Percentiles rank a stretch among this genome's conserved stretches.
Conservation (phyloP, 345 rosid species). For the Brassica incana region DNA sequence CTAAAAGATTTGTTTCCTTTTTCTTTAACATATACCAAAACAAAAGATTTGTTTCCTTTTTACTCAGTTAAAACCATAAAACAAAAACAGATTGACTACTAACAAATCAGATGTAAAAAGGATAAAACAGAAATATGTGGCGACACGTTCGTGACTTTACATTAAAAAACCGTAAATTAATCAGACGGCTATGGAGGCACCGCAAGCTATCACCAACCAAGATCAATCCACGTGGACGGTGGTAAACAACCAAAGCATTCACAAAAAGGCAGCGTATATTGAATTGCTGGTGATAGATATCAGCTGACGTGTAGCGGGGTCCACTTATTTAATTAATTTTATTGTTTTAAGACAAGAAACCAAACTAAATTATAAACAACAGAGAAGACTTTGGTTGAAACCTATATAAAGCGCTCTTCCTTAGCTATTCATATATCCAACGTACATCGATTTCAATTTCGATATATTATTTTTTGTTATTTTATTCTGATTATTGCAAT, state of each 20-base stretch:
- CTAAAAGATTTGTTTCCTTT: background rate
- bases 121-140: constrained; percentile 27
- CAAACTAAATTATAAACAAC: background rate
- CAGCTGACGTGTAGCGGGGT: constrained; percentile 28
- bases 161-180: background rate
- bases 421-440: background rate
- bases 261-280: constrained; percentile 28
- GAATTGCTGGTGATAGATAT: constrained; percentile 20
- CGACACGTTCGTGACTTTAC: constrained; percentile 28
- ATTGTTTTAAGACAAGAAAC: background rate
- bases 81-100: background rate
- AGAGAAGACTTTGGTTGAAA: constrained; percentile 21
- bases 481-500: constrained; percentile 29
- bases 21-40: too few relatives aligned
- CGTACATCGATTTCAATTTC: constrained; percentile 8
- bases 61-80: background rate
- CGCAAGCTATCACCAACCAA: constrained; percentile 10
- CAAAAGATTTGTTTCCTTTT: background rate
- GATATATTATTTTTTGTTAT: background rate
- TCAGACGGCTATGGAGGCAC: constrained; percentile 15
- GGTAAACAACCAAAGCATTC: constrained; percentile 11
- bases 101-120: background rate
- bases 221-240: constrained; percentile 23
- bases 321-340: background rate
- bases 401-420: constrained; percentile 35